phyloP scores from a whole-genome alignment of 1,139 yeast species.

The Kluyveromyces sp. region DNA sequence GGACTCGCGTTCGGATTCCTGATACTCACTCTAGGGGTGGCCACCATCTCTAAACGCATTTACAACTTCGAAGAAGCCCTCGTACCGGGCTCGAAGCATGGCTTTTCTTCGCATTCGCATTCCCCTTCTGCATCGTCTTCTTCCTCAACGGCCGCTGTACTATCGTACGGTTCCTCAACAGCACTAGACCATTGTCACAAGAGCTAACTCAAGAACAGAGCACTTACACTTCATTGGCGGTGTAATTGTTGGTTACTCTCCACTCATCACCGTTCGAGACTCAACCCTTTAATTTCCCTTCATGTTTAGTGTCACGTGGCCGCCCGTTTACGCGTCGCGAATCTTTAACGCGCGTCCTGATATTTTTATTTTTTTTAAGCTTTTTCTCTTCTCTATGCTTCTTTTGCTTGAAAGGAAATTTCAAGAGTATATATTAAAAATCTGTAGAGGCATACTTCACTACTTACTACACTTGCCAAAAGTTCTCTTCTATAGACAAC shows the following conservation, averaged over 20 bases:
- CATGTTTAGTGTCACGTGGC: too few species aligned
- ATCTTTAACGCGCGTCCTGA: too few species aligned
- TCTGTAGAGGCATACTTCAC: too few species aligned
- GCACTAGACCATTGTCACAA: conserved; percentile 1
- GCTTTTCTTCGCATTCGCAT: neutral
- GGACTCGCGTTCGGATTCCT: conserved; percentile 2
- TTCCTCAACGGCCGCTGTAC: neutral
- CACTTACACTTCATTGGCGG: conserved; percentile 3
- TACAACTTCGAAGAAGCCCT: conserved; percentile 1
- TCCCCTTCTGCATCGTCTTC: neutral
- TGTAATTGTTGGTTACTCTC: neutral
- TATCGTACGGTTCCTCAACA: conserved; percentile 5
- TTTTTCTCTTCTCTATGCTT: too few species aligned
- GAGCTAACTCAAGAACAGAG: neutral
- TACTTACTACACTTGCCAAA: too few species aligned
- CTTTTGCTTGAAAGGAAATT: too few species aligned
- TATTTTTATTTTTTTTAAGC: too few species aligned
- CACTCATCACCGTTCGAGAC: too few species aligned
- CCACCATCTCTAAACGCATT: neutral
- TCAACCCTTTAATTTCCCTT: too few species aligned
- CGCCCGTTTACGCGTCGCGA: too few species aligned
- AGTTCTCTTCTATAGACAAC: too few species aligned
- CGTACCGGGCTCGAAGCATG: neutral
- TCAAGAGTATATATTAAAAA: too few species aligned
- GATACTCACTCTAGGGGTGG: conserved; percentile 1